These are phyloP conservation scores for Chalciporus sphaerocephalus DNA, from an alignment of 768 basidiomycete genomes.

Conservation along the genomic window DNA sequence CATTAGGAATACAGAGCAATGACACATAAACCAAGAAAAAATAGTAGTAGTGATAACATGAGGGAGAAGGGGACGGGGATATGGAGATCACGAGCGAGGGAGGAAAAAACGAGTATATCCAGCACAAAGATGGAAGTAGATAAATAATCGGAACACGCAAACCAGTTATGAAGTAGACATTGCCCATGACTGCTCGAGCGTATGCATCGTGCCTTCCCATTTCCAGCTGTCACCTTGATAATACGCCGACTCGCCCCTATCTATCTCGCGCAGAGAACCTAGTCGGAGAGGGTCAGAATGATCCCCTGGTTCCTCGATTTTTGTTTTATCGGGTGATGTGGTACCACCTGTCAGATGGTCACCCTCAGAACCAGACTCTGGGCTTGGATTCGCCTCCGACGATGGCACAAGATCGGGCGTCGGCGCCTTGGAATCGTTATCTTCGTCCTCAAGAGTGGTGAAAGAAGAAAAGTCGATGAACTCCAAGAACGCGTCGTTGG, in stretches of 20 bases:
- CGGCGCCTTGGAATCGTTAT: slow-evolving; percentile 59
- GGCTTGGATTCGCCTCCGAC: slow-evolving; percentile 73
- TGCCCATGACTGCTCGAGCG: slow-evolving; percentile 68
- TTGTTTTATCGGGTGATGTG: slow-evolving; percentile 44
- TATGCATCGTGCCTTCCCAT: slow-evolving; percentile 66
- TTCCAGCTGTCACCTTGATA: slow-evolving; percentile 59
- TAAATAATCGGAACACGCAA: slow-evolving; percentile 37
- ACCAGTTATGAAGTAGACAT: slow-evolving; percentile 43
- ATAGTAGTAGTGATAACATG: slow-evolving; percentile 36
- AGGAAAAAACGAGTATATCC: slow-evolving; percentile 36
- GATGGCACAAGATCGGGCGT: slow-evolving; percentile 71
- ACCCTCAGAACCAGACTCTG: slow-evolving; percentile 66
- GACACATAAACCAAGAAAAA: slow-evolving; percentile 41
- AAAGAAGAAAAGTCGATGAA: slow-evolving; percentile 69
- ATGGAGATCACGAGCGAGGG: slow-evolving; percentile 17
- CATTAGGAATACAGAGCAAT: slow-evolving; percentile 53
- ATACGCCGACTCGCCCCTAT: slow-evolving; percentile 71
- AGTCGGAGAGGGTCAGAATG: slow-evolving; percentile 51
- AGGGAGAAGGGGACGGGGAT: slow-evolving; percentile 25
- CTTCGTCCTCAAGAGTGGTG: slow-evolving; percentile 50
- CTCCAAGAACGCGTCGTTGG: slow-evolving; percentile 39
- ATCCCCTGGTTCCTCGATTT: slow-evolving; percentile 47
- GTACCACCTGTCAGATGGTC: slow-evolving; percentile 48
- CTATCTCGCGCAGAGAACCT: slow-evolving; percentile 64
- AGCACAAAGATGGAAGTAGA: slow-evolving; percentile 38